Evolutionary conservation across 257 asterid species (phyloP), one percentile per base, ranked within the genome.

Genomic region (Fraxinus americana): DNA sequence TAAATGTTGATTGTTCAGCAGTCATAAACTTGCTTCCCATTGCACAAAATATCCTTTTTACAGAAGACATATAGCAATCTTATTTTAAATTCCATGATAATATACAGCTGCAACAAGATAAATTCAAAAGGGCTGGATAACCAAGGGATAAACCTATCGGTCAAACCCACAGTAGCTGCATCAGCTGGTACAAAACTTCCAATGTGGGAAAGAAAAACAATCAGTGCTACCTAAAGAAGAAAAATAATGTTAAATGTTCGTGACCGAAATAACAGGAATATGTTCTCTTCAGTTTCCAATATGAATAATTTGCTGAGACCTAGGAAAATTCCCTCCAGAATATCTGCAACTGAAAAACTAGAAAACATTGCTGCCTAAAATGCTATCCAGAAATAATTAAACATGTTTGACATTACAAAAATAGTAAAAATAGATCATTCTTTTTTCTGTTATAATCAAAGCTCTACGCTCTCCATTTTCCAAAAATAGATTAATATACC

Each of bases 111-210:
- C 68, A 79, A 80, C 54, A 61, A 23, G 38, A 27, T 71, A 59
- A 81, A 79, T 68, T 50, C 67, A 81, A 38, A 11, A 67, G 43
- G 34, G 77, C 35, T 69, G 79, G 81, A 66, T 35, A 70, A 70
- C 78, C 61, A 79, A 81, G 75, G 50, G 43, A 73, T 66, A 19
- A 27, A 90, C 99, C 99, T 93, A 84, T 95, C 99, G 27, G 99
- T 95, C 87, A 95, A 83, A 73, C 98, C 99, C 88, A 95, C 98
- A 48, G 86, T 87, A 69, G 99, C 99, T 79, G 96, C 89, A 88
- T 95, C 99, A 70, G 99, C 99, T 57, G 99, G 98, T 79, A 95
- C 97, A 84, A 87, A 95, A 87, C 99, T 91, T 86, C 98, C 98
- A 77, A 95, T 83, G 79, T 93, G 99, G 63, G 99, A 90, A 83